Conservation (phyloP, 2,329 filamentous ascomycete genomes). For the Geosmithia flava region DNA sequence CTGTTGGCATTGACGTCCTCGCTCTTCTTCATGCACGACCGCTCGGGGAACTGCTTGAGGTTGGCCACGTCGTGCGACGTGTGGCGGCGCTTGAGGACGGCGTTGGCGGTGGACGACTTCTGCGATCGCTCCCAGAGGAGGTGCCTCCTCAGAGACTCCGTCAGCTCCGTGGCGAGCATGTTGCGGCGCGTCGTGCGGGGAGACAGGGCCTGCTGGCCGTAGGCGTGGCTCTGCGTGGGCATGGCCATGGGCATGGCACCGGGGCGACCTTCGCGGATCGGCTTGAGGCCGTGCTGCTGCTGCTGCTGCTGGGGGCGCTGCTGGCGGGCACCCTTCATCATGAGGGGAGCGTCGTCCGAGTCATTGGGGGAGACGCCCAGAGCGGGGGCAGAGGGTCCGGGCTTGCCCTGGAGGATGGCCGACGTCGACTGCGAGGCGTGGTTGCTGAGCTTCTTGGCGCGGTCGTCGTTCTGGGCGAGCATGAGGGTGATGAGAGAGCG, state of each 20-base stretch:
- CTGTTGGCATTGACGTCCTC: conserved; percentile 57
- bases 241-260: conserved; percentile 66
- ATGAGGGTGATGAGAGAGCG: conserved; percentile 83
- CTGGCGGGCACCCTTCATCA: conserved; percentile 47
- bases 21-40: conserved; percentile 44
- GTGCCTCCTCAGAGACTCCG: conserved; percentile 81
- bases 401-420: conserved; percentile 46
- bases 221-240: conserved; percentile 46
- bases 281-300: conserved; percentile 30
- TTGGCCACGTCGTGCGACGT: conserved; percentile 87
- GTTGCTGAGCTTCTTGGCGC: conserved; percentile 56
- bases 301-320: neutral
- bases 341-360: conserved; percentile 48
- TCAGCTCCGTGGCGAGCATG: conserved; percentile 92
- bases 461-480: conserved; percentile 55
- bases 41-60: conserved; percentile 68
- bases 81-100: conserved; percentile 78
- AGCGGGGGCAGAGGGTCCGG: conserved; percentile 29
- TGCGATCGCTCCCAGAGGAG: conserved; percentile 93
- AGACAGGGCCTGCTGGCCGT: conserved; percentile 67
- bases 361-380: conserved; percentile 41
- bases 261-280: conserved; percentile 53
- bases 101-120: conserved; percentile 79
- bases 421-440: conserved; percentile 55
- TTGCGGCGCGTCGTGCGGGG: conserved; percentile 85